Evolutionary conservation across 2,329 filamentous ascomycete species (phyloP).

Genomic region (Alternaria novae-zelandiae): DNA sequence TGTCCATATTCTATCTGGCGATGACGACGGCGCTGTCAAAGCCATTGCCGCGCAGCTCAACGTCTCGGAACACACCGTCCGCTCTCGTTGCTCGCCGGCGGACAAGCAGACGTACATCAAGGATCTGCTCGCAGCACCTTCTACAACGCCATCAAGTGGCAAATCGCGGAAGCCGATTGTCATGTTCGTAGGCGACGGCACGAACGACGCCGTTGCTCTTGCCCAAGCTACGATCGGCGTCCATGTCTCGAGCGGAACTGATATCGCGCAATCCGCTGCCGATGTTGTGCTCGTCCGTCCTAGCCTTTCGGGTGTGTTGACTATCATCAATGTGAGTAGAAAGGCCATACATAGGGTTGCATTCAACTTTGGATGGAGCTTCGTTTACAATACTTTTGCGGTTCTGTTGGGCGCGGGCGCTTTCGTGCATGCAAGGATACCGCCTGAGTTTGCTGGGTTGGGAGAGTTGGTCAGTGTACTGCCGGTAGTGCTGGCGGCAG

Average conservation of each 20-base stretch:
- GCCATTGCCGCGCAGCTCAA: slow-evolving; percentile 48
- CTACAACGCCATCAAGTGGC: not conserved
- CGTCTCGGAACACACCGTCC: slow-evolving; percentile 51
- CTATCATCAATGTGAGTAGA: slow-evolving; percentile 61
- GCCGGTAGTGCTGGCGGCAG: slow-evolving; percentile 67
- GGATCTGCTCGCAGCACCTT: slow-evolving; percentile 21
- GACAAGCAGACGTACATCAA: slow-evolving; percentile 63
- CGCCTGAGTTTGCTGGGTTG: slow-evolving; percentile 70
- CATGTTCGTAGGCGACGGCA: slow-evolving; percentile 78
- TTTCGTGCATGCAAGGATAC: slow-evolving; percentile 62
- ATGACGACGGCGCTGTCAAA: slow-evolving; percentile 58
- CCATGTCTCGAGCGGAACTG: slow-evolving; percentile 65
- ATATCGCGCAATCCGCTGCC: slow-evolving; percentile 70
- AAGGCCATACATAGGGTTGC: slow-evolving; percentile 51
- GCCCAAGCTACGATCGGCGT: slow-evolving; percentile 74
- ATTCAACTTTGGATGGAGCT: slow-evolving; percentile 76
- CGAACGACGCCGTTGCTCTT: slow-evolving; percentile 79
- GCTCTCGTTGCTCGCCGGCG: slow-evolving; percentile 57
- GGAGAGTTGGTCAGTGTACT: slow-evolving; percentile 77
- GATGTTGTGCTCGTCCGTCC: slow-evolving; percentile 72
- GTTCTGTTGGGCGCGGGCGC: slow-evolving; percentile 68
- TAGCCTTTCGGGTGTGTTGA: slow-evolving; percentile 54
- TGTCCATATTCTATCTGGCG: slow-evolving; percentile 64
- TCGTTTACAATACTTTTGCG: slow-evolving; percentile 73
- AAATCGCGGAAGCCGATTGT: slow-evolving; percentile 49